Evolutionary conservation across 2,329 filamentous ascomycete species (phyloP).

Genomic region (Colletotrichum melonis): DNA sequence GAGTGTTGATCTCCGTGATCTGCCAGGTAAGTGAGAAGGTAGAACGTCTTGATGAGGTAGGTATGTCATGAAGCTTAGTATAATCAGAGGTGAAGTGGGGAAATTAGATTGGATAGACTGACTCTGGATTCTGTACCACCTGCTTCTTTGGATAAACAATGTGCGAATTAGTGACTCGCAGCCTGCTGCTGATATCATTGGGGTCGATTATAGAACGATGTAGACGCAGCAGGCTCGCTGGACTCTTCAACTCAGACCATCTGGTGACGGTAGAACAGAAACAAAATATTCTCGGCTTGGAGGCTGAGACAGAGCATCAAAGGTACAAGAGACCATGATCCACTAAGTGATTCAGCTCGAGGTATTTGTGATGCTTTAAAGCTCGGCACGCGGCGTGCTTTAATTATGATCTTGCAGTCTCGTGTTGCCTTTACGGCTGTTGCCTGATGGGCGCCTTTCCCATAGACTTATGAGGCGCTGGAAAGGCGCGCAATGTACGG

Average conservation of each 20-base stretch:
- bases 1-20: background rate
- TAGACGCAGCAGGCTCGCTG: background rate
- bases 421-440: background rate
- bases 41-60: background rate
- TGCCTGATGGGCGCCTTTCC: background rate
- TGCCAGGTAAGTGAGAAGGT: background rate
- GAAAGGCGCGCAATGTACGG: background rate
- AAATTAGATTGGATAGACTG: background rate
- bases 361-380: background rate
- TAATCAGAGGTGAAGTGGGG: background rate
- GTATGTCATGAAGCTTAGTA: background rate
- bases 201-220: background rate
- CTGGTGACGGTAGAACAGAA: background rate
- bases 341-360: background rate
- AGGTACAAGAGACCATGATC: background rate
- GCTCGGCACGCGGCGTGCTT: too few species aligned
- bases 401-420: background rate
- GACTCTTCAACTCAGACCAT: background rate
- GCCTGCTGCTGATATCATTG: background rate
- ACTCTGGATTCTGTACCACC: background rate
- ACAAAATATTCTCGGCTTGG: background rate
- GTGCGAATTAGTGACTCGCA: background rate
- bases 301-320: background rate
- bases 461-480: background rate
- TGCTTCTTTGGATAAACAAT: background rate